Percentiles rank a stretch among this genome's conserved stretches.
Conservation (phyloP, 306 rosid genomes). For the Rosa persica region DNA sequence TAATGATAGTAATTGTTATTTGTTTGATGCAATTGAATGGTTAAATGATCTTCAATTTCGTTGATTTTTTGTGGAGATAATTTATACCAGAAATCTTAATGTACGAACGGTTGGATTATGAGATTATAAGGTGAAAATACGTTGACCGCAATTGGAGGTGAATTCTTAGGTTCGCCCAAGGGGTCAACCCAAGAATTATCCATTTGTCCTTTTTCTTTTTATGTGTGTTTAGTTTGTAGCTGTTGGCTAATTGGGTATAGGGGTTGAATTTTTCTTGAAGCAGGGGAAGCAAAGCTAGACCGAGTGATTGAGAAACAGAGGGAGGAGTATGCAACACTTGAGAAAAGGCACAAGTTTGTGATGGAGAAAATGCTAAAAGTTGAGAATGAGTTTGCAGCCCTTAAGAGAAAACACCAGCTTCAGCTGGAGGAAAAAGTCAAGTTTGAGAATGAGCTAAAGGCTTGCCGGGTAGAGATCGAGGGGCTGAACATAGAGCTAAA, state of each 20-base stretch:
- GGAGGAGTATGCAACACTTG: neutral
- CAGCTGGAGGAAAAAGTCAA: neutral
- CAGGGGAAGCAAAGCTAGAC: neutral
- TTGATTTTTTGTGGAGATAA: neutral
- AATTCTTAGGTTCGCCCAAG: too few species aligned
- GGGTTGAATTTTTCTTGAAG: neutral
- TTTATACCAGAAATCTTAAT: too few species aligned
- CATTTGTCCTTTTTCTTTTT: neutral
- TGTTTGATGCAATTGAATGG: neutral
- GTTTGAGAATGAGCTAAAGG: neutral
- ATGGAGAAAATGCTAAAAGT: neutral
- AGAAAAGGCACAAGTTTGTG: neutral
- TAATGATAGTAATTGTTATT: neutral
- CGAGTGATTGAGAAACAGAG: conserved; percentile 10
- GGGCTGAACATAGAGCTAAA: neutral
- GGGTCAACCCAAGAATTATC: too few species aligned
- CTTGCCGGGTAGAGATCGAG: neutral
- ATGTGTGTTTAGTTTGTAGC: neutral
- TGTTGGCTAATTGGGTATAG: neutral
- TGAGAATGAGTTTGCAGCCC: neutral
- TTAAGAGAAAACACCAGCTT: neutral
- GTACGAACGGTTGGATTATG: neutral
- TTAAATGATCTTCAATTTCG: too few species aligned
- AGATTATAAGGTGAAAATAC: neutral
- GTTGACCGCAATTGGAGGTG: neutral